A percentile compares a stretch with the other conserved stretches of the same genome.
phyloP scores from a whole-genome alignment of 2,329 filamentous ascomycete genomes.

The Seiridium cupressi region DNA sequence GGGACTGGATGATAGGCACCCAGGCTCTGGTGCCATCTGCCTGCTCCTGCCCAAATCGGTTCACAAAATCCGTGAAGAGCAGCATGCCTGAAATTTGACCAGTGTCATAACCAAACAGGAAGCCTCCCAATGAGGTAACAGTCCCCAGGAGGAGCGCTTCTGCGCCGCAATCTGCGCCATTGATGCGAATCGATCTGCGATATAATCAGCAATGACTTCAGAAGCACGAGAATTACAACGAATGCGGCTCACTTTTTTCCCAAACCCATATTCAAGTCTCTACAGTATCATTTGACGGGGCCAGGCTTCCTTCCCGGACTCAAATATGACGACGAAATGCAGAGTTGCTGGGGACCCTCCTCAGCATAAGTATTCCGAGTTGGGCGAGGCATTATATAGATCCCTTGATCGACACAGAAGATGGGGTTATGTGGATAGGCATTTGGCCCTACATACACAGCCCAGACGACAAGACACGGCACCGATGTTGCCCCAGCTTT shows the following conservation, averaged over 20 bases:
- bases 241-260: neutral
- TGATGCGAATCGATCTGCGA: conserved; percentile 37
- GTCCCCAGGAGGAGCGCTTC: conserved; percentile 43
- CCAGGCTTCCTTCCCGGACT: no score
- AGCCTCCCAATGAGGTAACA: conserved; percentile 57
- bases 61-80: conserved; percentile 50
- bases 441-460: neutral
- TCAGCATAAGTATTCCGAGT: neutral
- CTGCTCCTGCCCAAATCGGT: conserved; percentile 51
- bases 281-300: no score
- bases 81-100: conserved; percentile 45
- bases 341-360: no score
- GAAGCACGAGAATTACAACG: no score
- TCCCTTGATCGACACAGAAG: neutral
- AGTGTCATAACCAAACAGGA: conserved; percentile 64
- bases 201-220: neutral
- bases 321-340: no score
- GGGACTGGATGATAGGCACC: conserved; percentile 42
- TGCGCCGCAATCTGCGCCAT: conserved; percentile 38
- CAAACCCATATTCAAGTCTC: neutral
- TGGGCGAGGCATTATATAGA: neutral
- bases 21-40: conserved; percentile 36
- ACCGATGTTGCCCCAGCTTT: neutral
- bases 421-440: neutral
- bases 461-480: neutral